A percentile compares a stretch with the other conserved stretches of the same genome.
Conservation (phyloP, 257 asterid species). For the Haberlea rhodopensis region DNA sequence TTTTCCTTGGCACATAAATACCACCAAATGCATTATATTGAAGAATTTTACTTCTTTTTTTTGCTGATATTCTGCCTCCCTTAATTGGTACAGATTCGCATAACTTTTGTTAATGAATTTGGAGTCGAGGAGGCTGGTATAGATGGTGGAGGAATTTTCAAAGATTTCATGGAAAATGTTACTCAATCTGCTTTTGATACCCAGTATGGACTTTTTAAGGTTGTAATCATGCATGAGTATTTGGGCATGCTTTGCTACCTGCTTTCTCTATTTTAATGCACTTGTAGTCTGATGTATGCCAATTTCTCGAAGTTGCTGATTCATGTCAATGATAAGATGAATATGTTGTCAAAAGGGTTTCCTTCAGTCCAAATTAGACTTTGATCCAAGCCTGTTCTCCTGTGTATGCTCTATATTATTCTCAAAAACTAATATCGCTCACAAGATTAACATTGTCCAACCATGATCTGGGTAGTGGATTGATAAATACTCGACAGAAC, state of each 20-base stretch:
- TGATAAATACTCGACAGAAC: neutral
- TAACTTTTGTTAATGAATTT: slow-evolving; percentile 81
- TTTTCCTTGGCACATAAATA: neutral
- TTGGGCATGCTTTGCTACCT: slow-evolving; percentile 12
- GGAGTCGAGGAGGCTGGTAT: slow-evolving; percentile 99
- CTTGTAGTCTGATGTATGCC: slow-evolving; percentile 21
- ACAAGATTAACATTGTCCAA: neutral
- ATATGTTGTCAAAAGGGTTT: slow-evolving; percentile 3
- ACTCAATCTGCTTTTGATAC: slow-evolving; percentile 89
- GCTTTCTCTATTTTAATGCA: slow-evolving; percentile 22
- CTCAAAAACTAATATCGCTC: neutral
- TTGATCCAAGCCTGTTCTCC: slow-evolving; percentile 7
- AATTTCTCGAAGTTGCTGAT: slow-evolving; percentile 5
- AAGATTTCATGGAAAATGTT: slow-evolving; percentile 97
- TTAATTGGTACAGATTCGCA: slow-evolving; percentile 67
- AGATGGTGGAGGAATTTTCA: slow-evolving; percentile 99
- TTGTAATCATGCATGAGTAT: slow-evolving; percentile 30
- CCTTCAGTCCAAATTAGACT: slow-evolving; percentile 17
- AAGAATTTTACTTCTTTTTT: neutral
- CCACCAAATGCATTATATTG: neutral
- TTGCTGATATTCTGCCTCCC: slow-evolving; percentile 10
- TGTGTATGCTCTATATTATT: no score
- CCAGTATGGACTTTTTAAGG: slow-evolving; percentile 98
- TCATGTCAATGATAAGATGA: slow-evolving; percentile 1
- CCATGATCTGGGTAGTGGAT: no score